Evolutionary conservation across 306 rosid genomes (phyloP).

Genomic region (Prunus armeniaca): DNA sequence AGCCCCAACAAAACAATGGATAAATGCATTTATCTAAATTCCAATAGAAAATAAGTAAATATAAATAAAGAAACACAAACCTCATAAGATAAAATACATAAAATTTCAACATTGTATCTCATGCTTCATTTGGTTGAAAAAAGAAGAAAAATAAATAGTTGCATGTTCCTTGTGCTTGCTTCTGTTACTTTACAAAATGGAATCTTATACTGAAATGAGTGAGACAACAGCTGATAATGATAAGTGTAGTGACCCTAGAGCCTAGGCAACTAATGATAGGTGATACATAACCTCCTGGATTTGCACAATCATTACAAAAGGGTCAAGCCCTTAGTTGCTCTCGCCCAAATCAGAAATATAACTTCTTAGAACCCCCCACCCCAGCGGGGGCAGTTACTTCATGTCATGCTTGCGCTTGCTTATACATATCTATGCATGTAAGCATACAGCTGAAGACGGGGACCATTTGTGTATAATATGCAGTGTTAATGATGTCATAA

Average conservation of each 20-base stretch:
- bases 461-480: not conserved
- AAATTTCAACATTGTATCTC: not conserved
- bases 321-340: not conserved
- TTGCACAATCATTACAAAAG: not conserved
- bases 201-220: not conserved
- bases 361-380: not conserved
- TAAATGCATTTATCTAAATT: conserved; percentile 74
- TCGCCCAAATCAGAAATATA: too few relatives aligned
- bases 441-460: too few relatives aligned
- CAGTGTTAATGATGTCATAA: not conserved
- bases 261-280: not conserved
- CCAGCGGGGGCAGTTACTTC: too few relatives aligned
- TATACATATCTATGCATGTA: too few relatives aligned
- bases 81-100: not conserved
- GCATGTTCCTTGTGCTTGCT: not conserved
- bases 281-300: not conserved
- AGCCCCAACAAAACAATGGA: conserved; percentile 88
- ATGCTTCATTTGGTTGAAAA: not conserved
- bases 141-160: not conserved
- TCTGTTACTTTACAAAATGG: not conserved
- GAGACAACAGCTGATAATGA: not conserved
- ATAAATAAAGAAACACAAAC: not conserved
- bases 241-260: not conserved
- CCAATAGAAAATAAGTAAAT: conserved; percentile 26
- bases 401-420: too few relatives aligned